Percentiles rank a stretch among this genome's conserved stretches.
Conservation (phyloP, 805 yeast genomes). For the Lipomyces kockii region DNA sequence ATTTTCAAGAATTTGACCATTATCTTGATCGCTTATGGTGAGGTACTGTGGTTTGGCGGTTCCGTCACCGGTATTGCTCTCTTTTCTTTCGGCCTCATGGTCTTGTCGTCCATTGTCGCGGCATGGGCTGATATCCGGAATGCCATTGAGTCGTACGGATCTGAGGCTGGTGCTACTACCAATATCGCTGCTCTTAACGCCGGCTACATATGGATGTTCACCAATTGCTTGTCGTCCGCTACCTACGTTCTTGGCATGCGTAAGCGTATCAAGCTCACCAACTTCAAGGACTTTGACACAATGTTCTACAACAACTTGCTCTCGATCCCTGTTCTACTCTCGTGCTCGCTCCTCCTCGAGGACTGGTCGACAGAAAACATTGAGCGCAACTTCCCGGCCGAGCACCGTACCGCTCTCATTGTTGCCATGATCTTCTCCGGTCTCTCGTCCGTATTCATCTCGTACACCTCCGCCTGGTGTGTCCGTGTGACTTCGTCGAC, state of each 20-base stretch:
- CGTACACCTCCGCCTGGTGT: conserved; percentile 99
- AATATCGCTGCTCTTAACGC: conserved; percentile 50
- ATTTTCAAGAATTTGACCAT: conserved; percentile 97
- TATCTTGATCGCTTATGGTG: conserved; percentile 96
- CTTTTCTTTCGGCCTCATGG: conserved; percentile 88
- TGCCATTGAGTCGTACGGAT: conserved; percentile 49
- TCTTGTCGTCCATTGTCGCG: conserved; percentile 93
- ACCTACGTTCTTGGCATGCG: conserved; percentile 93
- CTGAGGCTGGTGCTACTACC: conserved; percentile 42
- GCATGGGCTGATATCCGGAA: conserved; percentile 77
- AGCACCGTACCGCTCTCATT: conserved; percentile 67
- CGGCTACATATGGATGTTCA: conserved; percentile 97
- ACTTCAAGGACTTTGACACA: conserved; percentile 69
- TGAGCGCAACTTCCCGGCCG: conserved; percentile 75
- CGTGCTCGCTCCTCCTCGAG: conserved; percentile 78
- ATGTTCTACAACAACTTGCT: conserved; percentile 97
- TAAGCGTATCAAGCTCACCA: conserved; percentile 95
- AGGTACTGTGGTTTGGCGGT: conserved; percentile 96
- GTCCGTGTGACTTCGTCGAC: conserved; percentile 98
- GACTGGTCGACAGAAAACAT: conserved; percentile 91
- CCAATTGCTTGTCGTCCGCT: conserved; percentile 93
- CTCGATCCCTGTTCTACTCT: conserved; percentile 84
- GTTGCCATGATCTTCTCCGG: conserved; percentile 91
- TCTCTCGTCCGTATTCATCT: conserved; percentile 92
- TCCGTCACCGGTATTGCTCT: conserved; percentile 86